A percentile compares a stretch with the other conserved stretches of the same genome.
phyloP scores from a whole-genome alignment of 1,284 basidiomycete species.

The Irpex sp. region DNA sequence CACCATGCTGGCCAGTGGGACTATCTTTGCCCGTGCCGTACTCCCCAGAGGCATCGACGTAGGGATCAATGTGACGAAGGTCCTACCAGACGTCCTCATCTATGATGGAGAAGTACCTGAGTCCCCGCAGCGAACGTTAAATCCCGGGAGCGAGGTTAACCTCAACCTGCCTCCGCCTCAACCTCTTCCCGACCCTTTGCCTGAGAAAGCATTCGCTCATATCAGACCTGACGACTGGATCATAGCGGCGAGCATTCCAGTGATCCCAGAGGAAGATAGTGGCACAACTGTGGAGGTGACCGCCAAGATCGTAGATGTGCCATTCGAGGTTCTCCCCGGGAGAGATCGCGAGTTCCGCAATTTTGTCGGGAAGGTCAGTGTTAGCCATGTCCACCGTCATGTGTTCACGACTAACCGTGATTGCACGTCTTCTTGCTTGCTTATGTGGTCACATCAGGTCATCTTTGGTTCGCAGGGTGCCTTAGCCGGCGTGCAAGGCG shows the following conservation, averaged over 20 bases:
- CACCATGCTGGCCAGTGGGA: constrained; percentile 61
- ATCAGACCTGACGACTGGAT: constrained; percentile 70
- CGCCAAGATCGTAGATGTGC: constrained; percentile 66
- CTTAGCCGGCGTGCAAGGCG: constrained; percentile 64
- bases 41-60: constrained; percentile 66
- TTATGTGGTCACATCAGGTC: constrained; percentile 37
- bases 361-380: constrained; percentile 67
- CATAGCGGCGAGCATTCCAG: constrained; percentile 43
- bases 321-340: constrained; percentile 70
- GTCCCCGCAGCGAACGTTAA: constrained; percentile 19
- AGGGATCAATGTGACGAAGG: constrained; percentile 51
- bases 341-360: constrained; percentile 67
- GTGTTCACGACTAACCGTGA: constrained; percentile 3
- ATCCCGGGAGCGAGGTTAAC: background rate
- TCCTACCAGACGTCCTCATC: constrained; percentile 71
- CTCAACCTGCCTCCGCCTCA: constrained; percentile 34
- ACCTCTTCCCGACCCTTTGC: constrained; percentile 58
- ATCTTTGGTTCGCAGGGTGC: constrained; percentile 65
- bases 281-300: constrained; percentile 54
- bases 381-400: background rate
- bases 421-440: background rate
- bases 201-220: constrained; percentile 67
- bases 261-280: constrained; percentile 38
- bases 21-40: constrained; percentile 58
- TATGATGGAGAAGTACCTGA: constrained; percentile 64